Evolutionary conservation across 2,329 filamentous ascomycete species (phyloP).

Genomic region (Monascus ruber): DNA sequence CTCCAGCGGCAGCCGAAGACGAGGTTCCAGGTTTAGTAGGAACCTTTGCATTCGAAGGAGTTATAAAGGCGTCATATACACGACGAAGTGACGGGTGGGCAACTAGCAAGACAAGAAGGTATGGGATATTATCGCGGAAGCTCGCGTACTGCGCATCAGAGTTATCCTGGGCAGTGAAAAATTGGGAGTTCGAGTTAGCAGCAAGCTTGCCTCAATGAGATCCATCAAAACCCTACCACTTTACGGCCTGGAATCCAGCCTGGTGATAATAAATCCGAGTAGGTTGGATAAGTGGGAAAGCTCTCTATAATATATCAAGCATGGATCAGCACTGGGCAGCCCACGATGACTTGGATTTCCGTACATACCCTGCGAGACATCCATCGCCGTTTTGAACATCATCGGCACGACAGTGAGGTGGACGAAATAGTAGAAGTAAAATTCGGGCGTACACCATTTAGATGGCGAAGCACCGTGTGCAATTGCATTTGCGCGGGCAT

Average conservation of each 20-base stretch:
- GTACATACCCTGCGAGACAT: slow-evolving; percentile 66
- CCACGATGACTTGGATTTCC: not conserved
- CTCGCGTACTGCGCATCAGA: slow-evolving; percentile 78
- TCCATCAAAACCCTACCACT: slow-evolving; percentile 49
- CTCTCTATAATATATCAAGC: slow-evolving; percentile 44
- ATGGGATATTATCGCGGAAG: slow-evolving; percentile 78
- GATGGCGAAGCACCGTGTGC: slow-evolving; percentile 46
- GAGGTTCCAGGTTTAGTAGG: slow-evolving; percentile 9
- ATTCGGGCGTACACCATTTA: slow-evolving; percentile 80
- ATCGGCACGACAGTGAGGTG: slow-evolving; percentile 57
- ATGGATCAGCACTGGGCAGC: not conserved
- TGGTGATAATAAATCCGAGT: slow-evolving; percentile 55
- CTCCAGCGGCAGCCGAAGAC: slow-evolving; percentile 28
- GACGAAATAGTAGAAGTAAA: slow-evolving; percentile 65
- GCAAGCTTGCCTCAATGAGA: not conserved
- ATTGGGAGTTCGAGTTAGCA: slow-evolving; percentile 2
- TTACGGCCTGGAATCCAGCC: slow-evolving; percentile 91
- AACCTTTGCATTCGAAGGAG: slow-evolving; percentile 19
- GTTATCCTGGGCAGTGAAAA: slow-evolving; percentile 52
- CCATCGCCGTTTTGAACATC: slow-evolving; percentile 85
- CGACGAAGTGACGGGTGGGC: slow-evolving; percentile 70
- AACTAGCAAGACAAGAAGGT: slow-evolving; percentile 60
- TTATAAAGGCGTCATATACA: slow-evolving; percentile 51
- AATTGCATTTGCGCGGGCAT: slow-evolving; percentile 26
- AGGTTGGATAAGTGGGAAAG: slow-evolving; percentile 70